Evolutionary conservation across 306 rosid genomes (phyloP).

Genomic region (Oxytropis ochrocephala): DNA sequence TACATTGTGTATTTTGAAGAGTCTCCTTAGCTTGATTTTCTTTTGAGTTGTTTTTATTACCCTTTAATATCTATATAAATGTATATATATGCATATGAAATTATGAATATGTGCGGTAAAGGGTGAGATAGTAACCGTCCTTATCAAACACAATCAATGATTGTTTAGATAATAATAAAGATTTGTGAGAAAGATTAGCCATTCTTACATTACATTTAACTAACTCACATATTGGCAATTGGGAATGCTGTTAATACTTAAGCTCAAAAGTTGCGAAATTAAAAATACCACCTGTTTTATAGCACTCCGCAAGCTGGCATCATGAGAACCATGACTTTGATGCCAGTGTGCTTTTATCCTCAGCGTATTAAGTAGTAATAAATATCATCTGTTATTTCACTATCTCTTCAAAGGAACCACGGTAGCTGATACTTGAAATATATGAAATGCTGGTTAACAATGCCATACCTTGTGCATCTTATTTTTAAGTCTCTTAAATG

Average conservation of each 20-base stretch:
- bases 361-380: background rate
- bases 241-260: background rate
- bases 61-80: background rate
- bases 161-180: background rate
- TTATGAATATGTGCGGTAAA: background rate
- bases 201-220: background rate
- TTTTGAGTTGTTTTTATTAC: background rate
- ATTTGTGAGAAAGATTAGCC: constrained; percentile 9
- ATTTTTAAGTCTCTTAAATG: background rate
- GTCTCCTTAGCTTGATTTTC: constrained; percentile 3
- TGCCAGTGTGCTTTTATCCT: background rate
- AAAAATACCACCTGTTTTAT: background rate
- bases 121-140: background rate
- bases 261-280: background rate
- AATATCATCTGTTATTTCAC: background rate
- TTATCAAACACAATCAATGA: background rate
- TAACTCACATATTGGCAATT: background rate
- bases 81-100: background rate
- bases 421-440: constrained; percentile 1
- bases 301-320: background rate
- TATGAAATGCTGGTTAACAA: constrained; percentile 5
- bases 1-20: constrained; percentile 2
- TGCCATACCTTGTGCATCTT: background rate
- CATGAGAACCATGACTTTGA: constrained; percentile 6
- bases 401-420: background rate